These are phyloP conservation scores for Neurospora sp. DNA, from an alignment of 495 filamentous ascomycete genomes.

Conservation along the genomic window DNA sequence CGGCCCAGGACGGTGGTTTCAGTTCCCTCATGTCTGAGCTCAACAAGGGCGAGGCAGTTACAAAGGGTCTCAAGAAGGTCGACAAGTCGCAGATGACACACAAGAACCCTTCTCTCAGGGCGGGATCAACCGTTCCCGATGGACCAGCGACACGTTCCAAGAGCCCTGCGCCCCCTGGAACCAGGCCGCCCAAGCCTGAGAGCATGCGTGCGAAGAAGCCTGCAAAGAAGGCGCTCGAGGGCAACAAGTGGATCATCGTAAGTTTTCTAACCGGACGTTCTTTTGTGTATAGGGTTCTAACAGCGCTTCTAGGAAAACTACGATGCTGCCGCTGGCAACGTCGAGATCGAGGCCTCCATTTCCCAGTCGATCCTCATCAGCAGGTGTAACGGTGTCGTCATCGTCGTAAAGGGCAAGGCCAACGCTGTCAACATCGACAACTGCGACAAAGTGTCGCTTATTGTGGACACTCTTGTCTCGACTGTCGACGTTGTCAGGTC, in stretches of 20 bases:
- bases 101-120: conserved; percentile 89
- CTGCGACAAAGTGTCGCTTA: conserved; percentile 68
- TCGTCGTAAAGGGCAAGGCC: conserved; percentile 82
- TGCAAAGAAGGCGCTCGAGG: conserved; percentile 81
- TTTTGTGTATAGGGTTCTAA: not conserved
- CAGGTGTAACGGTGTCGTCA: conserved; percentile 79
- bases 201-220: conserved; percentile 90
- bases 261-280: conserved; percentile 1
- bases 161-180: conserved; percentile 74
- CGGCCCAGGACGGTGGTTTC: conserved; percentile 45
- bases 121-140: conserved; percentile 56
- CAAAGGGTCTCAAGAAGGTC: conserved; percentile 80
- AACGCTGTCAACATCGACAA: conserved; percentile 94
- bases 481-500: conserved; percentile 91
- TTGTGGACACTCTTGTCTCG: conserved; percentile 83
- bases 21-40: conserved; percentile 81
- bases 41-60: conserved; percentile 79
- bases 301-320: conserved; percentile 61
- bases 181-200: conserved; percentile 82
- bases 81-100: conserved; percentile 94
- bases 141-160: conserved; percentile 52
- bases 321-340: conserved; percentile 59
- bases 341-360: conserved; percentile 69
- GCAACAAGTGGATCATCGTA: conserved; percentile 89
- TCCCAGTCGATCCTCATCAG: conserved; percentile 87